These are phyloP conservation scores for Trichophyton benhamiae DNA, from an alignment of 2,329 filamentous ascomycete species.

Conservation along the genomic window DNA sequence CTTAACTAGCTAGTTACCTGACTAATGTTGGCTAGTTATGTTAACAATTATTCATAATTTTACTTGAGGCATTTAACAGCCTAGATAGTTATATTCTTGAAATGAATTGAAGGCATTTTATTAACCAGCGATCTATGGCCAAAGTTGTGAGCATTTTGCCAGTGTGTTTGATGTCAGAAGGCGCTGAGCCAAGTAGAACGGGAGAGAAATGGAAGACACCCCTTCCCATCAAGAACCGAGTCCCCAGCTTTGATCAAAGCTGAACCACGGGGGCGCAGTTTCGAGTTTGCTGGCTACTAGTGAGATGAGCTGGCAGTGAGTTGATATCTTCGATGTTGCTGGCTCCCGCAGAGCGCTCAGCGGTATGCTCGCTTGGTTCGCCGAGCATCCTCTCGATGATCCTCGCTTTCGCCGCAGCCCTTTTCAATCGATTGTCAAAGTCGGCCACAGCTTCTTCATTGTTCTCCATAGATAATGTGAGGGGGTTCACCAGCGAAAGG, in stretches of 20 bases:
- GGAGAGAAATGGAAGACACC: no score
- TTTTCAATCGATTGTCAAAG: conserved; percentile 77
- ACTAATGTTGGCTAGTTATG: no score
- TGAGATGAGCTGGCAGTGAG: background rate
- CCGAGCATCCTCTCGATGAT: conserved; percentile 63
- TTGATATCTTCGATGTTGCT: conserved; percentile 1
- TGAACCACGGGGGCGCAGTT: background rate
- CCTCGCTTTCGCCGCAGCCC: conserved; percentile 71
- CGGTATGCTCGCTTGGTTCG: conserved; percentile 26
- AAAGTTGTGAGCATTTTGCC: no score
- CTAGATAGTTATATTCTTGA: no score
- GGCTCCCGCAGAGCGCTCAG: background rate
- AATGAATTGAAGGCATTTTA: no score
- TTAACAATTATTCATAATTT: no score
- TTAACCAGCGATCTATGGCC: no score
- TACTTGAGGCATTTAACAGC: no score
- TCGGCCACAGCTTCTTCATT: conserved; percentile 80
- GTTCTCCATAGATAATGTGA: conserved; percentile 67
- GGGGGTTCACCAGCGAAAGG: conserved; percentile 65
- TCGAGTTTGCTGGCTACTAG: background rate
- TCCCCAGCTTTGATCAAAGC: background rate
- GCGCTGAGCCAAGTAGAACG: no score
- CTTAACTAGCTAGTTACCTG: no score
- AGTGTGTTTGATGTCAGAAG: no score
- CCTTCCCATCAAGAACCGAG: no score